Base-by-base conservation (phyloP, 2,329 filamentous ascomycete genomes). In the Cytospora piceicola region DNA sequence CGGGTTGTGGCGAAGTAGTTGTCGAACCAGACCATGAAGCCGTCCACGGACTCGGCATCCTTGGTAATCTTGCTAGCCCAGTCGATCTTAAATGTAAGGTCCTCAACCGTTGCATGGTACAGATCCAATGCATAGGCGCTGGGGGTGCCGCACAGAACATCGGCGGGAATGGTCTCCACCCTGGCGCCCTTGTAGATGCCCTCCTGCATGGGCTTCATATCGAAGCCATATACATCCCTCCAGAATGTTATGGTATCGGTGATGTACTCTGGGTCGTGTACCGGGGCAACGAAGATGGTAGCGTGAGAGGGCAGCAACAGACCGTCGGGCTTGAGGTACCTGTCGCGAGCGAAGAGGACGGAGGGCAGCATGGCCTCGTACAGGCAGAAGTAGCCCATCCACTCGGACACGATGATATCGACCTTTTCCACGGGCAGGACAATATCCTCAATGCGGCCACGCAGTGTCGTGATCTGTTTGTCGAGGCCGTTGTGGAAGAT, bases 311-410 rank as follows among this genome's bases (percentile, higher is more conserved):
- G 94, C 2, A 95, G 90, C 80, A 98, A 88, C 61, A 97, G 82
- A 20, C 94, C 94, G 64, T 87, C 89, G 0, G 90, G 86, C 67
- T 86, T 88, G 29, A 98, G 87, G 77, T 97, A 97, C 71, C 87
- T 88, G 78, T 98, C 94, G 68, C 94, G 86, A 53, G 94, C 94
- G 74, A 88, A 94, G 59, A 98, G 84, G 27, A 98, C 92, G 58
- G 92, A 96, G 69, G 95, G 93, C 32, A 98, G 87, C 94, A 98
- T 98, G 64, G 93, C 93, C 78, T 98, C 94, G 77, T 96, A 98
- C 7, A 97, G 84, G 22, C 97, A 84, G 69, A 90, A 92, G 76
- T 98, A 98, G 34, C 94, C 94, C 94, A 98, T 98, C 94, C 94
- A 98, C 77, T 98, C 94, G 67, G 92, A 96, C 67, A 98, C 90